Conservation (phyloP, 176 grass and related monocot genomes). For the Phragmites australis region DNA sequence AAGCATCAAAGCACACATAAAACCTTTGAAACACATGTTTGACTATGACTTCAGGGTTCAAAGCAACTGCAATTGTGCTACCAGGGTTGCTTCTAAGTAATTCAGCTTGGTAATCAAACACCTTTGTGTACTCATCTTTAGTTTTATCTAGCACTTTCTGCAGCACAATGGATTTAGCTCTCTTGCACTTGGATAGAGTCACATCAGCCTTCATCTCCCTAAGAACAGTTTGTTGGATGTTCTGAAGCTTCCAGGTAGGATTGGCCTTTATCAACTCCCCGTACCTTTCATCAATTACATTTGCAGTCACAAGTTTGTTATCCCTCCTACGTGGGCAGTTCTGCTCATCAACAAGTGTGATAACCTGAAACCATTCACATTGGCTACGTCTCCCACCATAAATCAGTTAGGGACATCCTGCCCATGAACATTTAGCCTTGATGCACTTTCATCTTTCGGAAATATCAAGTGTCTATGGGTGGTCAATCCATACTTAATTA, state of each 20-base stretch:
- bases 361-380: no score
- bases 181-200: background rate
- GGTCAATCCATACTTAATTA: background rate
- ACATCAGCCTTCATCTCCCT: background rate
- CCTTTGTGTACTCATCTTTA: background rate
- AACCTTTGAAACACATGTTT: background rate
- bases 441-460: background rate
- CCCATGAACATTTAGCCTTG: background rate
- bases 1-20: background rate
- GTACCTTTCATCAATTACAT: background rate
- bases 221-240: background rate
- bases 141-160: background rate
- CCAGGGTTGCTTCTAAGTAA: background rate
- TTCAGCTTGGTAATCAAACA: background rate
- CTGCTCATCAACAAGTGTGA: background rate
- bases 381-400: no score
- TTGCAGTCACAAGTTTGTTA: background rate
- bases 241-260: background rate
- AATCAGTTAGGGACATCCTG: no score
- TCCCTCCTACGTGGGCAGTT: background rate
- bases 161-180: background rate
- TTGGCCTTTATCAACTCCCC: background rate
- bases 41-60: background rate
- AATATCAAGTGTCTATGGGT: background rate
- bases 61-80: background rate